These are phyloP conservation scores for Fusarium sp. DNA, from an alignment of 2,329 filamentous ascomycete genomes.

Conservation along the genomic window DNA sequence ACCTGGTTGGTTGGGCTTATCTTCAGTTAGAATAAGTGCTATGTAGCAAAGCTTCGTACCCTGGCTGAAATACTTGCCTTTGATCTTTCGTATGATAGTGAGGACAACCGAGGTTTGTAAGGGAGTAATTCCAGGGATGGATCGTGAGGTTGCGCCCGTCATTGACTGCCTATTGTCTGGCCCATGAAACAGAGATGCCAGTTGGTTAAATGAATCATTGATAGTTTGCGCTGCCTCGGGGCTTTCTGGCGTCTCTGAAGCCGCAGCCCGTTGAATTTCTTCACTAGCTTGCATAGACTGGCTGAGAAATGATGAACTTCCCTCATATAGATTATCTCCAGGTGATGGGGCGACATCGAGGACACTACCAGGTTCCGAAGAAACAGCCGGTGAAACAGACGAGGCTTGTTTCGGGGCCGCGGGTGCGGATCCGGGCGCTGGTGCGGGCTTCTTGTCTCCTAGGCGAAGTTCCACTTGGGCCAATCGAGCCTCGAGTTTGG, in stretches of 20 bases:
- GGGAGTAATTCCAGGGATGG: constrained; percentile 11
- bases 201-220: constrained; percentile 23
- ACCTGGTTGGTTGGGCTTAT: constrained; percentile 8
- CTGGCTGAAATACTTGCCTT: neutral
- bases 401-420: neutral
- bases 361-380: constrained; percentile 6
- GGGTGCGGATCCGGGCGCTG: neutral
- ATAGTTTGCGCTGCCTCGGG: constrained; percentile 29
- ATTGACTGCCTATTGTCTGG: neutral
- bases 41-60: neutral
- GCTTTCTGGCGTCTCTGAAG: constrained; percentile 17
- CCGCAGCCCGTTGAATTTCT: constrained; percentile 28
- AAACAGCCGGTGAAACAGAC: constrained; percentile 8
- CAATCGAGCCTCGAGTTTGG: constrained; percentile 17
- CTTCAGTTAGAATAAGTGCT: neutral
- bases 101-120: constrained; percentile 21
- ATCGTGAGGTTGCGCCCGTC: neutral
- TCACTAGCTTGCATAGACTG: constrained; percentile 30
- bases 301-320: constrained; percentile 33
- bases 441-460: constrained; percentile 1
- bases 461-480: constrained; percentile 25
- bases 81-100: constrained; percentile 21
- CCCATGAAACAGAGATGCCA: constrained; percentile 12
- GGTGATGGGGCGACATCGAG: constrained; percentile 4
- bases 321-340: constrained; percentile 20